Evolutionary conservation across 495 filamentous ascomycete genomes (phyloP), one percentile per base, ranked within the genome.

Genomic region (Podospora anserina): DNA sequence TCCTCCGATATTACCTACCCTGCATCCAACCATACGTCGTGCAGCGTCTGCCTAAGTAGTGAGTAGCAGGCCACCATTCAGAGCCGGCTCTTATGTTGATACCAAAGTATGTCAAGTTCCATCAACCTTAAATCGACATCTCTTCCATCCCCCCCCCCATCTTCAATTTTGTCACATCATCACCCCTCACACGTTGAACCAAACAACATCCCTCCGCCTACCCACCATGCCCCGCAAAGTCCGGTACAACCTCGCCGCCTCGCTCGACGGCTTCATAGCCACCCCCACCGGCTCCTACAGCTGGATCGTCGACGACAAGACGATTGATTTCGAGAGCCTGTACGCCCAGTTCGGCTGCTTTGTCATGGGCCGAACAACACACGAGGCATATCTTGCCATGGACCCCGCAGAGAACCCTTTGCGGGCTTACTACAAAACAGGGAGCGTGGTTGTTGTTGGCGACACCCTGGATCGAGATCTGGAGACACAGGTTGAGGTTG

Each of bases 221-320:
- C 30, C 4, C 4, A 32, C 30, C 7, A 49, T 49, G 39, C 39
- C 39, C 39, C 39, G 39, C 39, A 5, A 9, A 13, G 39, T 49
- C 9, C 7, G 39, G 2, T 49, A 49, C 9, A 49, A 49, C 39
- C 9, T 49, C 9, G 39, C 71, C 57, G 49, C 68, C 39, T 68
- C 71, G 44, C 71, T 72, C 62, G 66, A 72, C 63, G 71, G 71
- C 30, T 16, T 66, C 4, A 49, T 72, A 58, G 66, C 68, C 66
- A 68, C 71, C 7, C 53, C 66, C 5, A 1, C 16, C 15, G 27
- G 55, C 30, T 34, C 63, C 13, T 28, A 53, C 13, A 18, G 64
- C 57, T 72, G 71, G 71, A 70, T 72, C 54, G 44, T 66, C 44
- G 28, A 56, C 0, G 71, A 72, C 66, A 1, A 65, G 3, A 66